Conservation (phyloP, 2,329 filamentous ascomycete genomes). For the Sporothrix protearum region DNA sequence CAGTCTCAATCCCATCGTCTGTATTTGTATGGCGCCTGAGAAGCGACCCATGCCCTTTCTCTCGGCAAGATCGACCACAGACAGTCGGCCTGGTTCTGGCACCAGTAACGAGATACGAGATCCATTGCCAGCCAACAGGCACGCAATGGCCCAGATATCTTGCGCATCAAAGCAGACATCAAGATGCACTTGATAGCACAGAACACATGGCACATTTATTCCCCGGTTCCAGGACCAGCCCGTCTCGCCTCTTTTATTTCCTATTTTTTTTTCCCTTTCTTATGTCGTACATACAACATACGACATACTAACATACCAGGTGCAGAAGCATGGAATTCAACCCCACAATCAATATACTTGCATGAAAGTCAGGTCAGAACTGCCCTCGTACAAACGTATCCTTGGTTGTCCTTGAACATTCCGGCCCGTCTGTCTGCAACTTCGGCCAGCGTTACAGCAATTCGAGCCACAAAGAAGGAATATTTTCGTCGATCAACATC, state of each 20-base stretch:
- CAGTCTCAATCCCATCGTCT: no score
- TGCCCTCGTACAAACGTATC: neutral
- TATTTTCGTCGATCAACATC: neutral
- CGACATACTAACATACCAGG: neutral
- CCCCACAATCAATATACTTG: neutral
- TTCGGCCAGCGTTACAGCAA: neutral
- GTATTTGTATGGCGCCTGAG: no score
- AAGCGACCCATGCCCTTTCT: no score
- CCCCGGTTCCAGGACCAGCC: neutral
- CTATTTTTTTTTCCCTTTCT: neutral
- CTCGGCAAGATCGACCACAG: no score
- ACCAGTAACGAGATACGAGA: no score
- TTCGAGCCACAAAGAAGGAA: neutral
- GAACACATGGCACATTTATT: neutral
- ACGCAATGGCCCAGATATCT: no score
- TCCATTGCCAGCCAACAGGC: no score
- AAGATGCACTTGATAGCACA: neutral
- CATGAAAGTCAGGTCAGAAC: neutral
- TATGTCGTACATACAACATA: neutral
- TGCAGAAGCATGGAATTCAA: neutral
- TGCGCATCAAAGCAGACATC: no score
- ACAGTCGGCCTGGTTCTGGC: no score
- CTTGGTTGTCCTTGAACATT: neutral
- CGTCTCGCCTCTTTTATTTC: neutral
- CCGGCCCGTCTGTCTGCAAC: neutral